These are phyloP conservation scores for Xylaria flabelliformis DNA, from an alignment of 495 filamentous ascomycete genomes.

Conservation along the genomic window DNA sequence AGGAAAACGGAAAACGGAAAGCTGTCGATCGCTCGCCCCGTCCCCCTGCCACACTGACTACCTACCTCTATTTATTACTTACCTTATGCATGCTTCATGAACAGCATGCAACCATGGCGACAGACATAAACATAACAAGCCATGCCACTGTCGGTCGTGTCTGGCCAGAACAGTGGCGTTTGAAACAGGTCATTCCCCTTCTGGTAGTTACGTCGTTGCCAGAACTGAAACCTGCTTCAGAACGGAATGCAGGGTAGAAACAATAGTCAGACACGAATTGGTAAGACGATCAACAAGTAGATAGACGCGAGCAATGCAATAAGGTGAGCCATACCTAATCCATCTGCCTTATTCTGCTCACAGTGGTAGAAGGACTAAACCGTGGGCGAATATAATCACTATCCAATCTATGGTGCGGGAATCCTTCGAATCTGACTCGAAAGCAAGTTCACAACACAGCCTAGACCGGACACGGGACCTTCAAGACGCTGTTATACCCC, in stretches of 20 bases:
- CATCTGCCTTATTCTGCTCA: neutral
- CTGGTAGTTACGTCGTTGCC: slow-evolving; percentile 14
- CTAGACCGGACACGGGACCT: neutral
- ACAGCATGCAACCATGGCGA: slow-evolving; percentile 25
- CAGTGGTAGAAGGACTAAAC: neutral
- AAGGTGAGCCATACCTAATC: neutral
- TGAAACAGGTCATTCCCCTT: slow-evolving; percentile 29
- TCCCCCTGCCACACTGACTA: neutral
- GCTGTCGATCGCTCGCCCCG: neutral
- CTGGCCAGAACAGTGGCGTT: neutral
- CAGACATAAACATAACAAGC: slow-evolving; percentile 9
- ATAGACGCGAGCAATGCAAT: neutral
- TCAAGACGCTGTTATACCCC: neutral
- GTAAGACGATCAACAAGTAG: neutral
- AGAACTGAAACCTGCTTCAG: slow-evolving; percentile 20
- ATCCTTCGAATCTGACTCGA: slow-evolving; percentile 17
- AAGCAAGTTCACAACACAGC: neutral
- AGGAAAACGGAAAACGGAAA: slow-evolving; percentile 5
- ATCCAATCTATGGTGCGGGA: slow-evolving; percentile 11
- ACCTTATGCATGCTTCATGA: slow-evolving; percentile 16
- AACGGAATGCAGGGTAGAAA: slow-evolving; percentile 24
- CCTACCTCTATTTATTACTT: neutral
- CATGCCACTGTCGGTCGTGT: slow-evolving; percentile 3
- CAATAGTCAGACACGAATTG: slow-evolving; percentile 7
- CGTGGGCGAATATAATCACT: neutral